Base-by-base conservation (phyloP, 78 protist genomes). In the Dictyostelium capitatum region DNA sequence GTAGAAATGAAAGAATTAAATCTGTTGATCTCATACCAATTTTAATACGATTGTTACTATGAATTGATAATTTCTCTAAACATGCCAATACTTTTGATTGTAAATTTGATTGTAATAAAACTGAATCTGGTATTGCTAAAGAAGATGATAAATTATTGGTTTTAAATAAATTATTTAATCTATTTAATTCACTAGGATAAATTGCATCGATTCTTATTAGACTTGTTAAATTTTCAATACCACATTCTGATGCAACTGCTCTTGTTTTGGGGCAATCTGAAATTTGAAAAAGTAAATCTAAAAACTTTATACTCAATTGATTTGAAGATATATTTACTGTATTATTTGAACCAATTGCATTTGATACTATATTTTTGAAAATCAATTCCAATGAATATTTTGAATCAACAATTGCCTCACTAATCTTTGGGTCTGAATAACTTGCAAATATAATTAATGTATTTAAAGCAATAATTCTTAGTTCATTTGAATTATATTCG, bases 201-300 rank as follows among this genome's bases (percentile, higher is more conserved):
- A 83, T 83, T 23, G 54, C 65, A 72, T 15, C 41, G 0, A 72
- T 67, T 7, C 28, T 54, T 0, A 83, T 30, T 11, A 83, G 37
- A n/a, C 48, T 41, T 10, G 72, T 53, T 32, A 83, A 23, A 5
- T 37, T 37, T 23, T 83, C 90, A 37, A 83, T 25, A 43, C 90
- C 90, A 83, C 90, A 51, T 19, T 83, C 90, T 9, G 43, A 54
- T 20, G 90, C 90, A 19, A 83, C 12, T 17, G 90, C 90, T 56
- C 80, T 69, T 46, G 90, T 83, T 73, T 83, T 83, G 0, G 90
- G 56, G 56, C 90, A 83, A 72, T 83, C 90, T 30, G 90, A 83
- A 20, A 83, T 80, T 56, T 73, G 90, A 41, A 32, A 83, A 4
- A 83, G 30, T 47, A 83, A 41, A 73, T 83, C 90, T 12, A 83